Percentiles rank a stretch among this genome's conserved stretches.
Conservation (phyloP, 495 filamentous ascomycete species). For the Penicillium mononematosum region DNA sequence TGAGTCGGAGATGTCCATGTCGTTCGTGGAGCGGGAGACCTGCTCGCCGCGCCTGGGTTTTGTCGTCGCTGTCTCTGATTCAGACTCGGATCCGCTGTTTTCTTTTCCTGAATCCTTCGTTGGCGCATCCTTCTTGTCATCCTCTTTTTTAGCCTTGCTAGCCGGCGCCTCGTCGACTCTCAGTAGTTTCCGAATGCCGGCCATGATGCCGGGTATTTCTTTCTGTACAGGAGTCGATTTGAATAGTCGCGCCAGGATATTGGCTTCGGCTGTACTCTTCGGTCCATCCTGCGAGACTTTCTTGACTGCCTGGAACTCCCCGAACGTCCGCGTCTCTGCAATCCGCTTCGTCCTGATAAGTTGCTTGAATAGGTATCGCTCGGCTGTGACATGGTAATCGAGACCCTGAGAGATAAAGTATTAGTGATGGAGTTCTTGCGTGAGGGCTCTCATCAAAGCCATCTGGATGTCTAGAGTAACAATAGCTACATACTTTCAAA, state of each 20-base stretch:
- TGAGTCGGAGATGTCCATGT: constrained; percentile 25
- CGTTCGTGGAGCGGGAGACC: constrained; percentile 20
- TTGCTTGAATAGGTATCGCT: constrained; percentile 70
- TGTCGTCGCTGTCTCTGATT: constrained; percentile 19
- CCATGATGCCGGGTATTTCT: constrained; percentile 60
- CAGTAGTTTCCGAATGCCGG: constrained; percentile 59
- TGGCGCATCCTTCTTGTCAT: constrained; percentile 23
- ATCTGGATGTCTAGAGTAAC: neutral
- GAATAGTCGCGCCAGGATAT: constrained; percentile 79
- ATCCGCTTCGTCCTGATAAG: constrained; percentile 72
- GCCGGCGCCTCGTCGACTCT: constrained; percentile 52
- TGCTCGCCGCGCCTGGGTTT: constrained; percentile 14
- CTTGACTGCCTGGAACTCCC: constrained; percentile 35
- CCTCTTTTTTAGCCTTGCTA: constrained; percentile 27
- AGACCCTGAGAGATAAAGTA: constrained; percentile 43
- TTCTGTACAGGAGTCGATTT: constrained; percentile 74
- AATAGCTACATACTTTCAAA: constrained; percentile 61
- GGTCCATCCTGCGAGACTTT: constrained; percentile 37
- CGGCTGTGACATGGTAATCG: constrained; percentile 62
- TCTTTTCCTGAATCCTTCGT: constrained; percentile 19
- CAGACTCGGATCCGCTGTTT: constrained; percentile 12
- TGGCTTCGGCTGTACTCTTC: constrained; percentile 55
- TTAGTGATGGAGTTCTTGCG: neutral
- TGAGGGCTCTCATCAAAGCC: neutral
- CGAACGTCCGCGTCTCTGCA: constrained; percentile 50